Evolutionary conservation across 1,139 yeast species (phyloP).

Genomic region (Suhomyces panamericanus): DNA sequence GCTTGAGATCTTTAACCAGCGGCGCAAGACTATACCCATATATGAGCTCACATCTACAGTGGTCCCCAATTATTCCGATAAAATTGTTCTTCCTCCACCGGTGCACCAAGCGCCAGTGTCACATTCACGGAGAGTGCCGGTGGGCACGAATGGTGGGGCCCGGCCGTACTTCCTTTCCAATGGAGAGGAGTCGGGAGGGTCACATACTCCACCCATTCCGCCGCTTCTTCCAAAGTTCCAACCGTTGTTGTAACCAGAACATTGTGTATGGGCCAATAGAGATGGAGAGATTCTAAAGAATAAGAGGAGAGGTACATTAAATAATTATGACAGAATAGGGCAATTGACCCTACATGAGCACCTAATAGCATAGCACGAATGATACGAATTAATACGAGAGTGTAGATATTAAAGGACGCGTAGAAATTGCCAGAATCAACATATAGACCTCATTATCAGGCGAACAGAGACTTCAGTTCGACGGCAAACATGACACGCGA

Average conservation of each 20-base stretch:
- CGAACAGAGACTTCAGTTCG: no score
- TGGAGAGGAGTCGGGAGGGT: conserved; percentile 21
- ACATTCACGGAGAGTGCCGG: conserved; percentile 7
- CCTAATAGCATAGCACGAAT: no score
- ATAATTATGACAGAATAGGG: no score
- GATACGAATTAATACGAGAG: no score
- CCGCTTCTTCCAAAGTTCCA: conserved; percentile 40
- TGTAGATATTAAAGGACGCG: no score
- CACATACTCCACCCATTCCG: conserved; percentile 27
- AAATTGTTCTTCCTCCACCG: conserved; percentile 38
- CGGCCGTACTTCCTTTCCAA: conserved; percentile 27
- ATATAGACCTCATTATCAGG: no score
- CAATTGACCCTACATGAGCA: no score
- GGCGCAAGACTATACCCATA: conserved; percentile 35
- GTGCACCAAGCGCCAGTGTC: conserved; percentile 18
- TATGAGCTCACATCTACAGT: conserved; percentile 38
- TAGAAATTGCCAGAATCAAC: no score
- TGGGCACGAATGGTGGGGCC: neutral
- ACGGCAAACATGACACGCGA: no score
- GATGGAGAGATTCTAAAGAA: neutral
- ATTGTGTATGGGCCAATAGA: no score
- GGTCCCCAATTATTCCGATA: conserved; percentile 23
- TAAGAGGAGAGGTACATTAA: no score
- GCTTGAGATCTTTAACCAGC: conserved; percentile 38
- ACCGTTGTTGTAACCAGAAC: conserved; percentile 29